Conservation (phyloP, 1,139 yeast species). For the Kodamaea ohmeri region DNA sequence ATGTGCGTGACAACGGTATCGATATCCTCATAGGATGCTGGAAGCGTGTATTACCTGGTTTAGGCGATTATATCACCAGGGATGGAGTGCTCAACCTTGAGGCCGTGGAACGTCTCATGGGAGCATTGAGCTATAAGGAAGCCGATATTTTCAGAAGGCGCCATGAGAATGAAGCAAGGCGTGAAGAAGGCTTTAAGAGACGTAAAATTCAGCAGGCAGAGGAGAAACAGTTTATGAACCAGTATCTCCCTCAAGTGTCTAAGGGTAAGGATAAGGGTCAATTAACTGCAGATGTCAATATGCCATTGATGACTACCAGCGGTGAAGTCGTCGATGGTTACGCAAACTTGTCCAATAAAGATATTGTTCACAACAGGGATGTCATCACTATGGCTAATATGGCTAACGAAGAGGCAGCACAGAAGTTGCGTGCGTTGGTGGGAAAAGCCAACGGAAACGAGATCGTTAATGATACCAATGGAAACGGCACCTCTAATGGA, state of each 20-base stretch:
- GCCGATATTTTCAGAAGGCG: constrained; percentile 72
- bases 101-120: constrained; percentile 71
- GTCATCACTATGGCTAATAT: constrained; percentile 72
- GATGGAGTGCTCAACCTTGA: constrained; percentile 80
- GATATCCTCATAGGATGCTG: constrained; percentile 78
- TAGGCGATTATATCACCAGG: constrained; percentile 79
- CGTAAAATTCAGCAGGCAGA: constrained; percentile 48
- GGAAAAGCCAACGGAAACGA: constrained; percentile 3
- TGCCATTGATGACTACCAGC: constrained; percentile 71
- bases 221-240: constrained; percentile 34
- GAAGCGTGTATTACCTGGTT: constrained; percentile 66
- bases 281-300: constrained; percentile 61
- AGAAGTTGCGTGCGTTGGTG: constrained; percentile 51
- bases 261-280: constrained; percentile 80
- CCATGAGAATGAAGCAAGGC: constrained; percentile 64
- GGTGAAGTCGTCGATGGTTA: constrained; percentile 66
- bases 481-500: constrained; percentile 30
- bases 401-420: constrained; percentile 73
- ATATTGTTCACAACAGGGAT: constrained; percentile 65
- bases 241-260: constrained; percentile 40
- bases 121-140: constrained; percentile 68
- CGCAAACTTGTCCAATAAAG: constrained; percentile 66
- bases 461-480: constrained; percentile 24
- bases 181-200: constrained; percentile 62
- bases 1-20: constrained; percentile 92